Evolutionary conservation across 1,284 basidiomycete species (phyloP).

Genomic region (Boletellus dicymbophilus): DNA sequence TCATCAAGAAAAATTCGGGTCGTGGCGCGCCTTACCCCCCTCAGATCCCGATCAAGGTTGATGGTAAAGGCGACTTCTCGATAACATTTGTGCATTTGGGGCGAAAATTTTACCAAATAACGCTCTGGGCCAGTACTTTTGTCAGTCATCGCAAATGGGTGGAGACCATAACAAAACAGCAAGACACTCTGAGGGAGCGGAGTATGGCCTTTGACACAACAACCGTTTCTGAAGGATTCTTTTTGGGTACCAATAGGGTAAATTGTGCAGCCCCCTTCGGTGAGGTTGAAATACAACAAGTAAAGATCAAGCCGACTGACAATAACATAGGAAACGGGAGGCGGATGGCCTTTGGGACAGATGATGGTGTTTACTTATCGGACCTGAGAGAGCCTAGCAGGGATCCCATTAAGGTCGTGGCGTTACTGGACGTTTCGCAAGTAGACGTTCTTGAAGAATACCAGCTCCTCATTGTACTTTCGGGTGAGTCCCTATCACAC

Average conservation of each 20-base stretch:
- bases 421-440: conserved; percentile 89
- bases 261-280: conserved; percentile 96
- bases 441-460: conserved; percentile 98
- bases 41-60: conserved; percentile 53
- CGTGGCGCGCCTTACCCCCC: conserved; percentile 52
- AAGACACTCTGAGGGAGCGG: conserved; percentile 81
- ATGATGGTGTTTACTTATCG: conserved; percentile 95
- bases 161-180: conserved; percentile 90
- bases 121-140: conserved; percentile 90
- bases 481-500: conserved; percentile 62
- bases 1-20: conserved; percentile 51
- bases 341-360: conserved; percentile 93
- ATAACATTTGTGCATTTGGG: conserved; percentile 95
- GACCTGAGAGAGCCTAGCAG: conserved; percentile 78
- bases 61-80: conserved; percentile 87
- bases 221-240: conserved; percentile 87
- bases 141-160: conserved; percentile 93
- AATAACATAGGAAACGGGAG: conserved; percentile 72
- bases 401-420: conserved; percentile 90
- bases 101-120: conserved; percentile 90
- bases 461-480: conserved; percentile 92
- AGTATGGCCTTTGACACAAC: conserved; percentile 89
- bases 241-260: conserved; percentile 80
- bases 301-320: conserved; percentile 14
- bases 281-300: conserved; percentile 47